A percentile compares a stretch with the other conserved stretches of the same genome.
These are phyloP conservation scores for Colletotrichum sansevieriae DNA, from an alignment of 2,329 filamentous ascomycete species.

Conservation along the genomic window DNA sequence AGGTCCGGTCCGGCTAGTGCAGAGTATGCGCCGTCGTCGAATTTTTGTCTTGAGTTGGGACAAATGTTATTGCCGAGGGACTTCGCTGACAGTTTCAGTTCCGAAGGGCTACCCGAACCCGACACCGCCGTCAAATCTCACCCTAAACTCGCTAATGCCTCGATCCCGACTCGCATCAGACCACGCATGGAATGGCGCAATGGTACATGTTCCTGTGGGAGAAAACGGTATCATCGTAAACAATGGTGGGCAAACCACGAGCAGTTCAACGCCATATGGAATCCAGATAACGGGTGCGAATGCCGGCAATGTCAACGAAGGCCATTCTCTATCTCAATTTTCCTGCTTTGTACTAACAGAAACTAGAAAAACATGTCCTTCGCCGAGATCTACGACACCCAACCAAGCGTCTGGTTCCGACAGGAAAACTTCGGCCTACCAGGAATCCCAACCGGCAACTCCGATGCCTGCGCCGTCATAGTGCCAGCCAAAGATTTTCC, in stretches of 20 bases:
- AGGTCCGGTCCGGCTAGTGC: too few relatives aligned
- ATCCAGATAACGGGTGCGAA: constrained; percentile 4
- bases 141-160: constrained; percentile 43
- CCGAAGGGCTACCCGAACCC: too few relatives aligned
- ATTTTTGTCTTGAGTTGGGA: too few relatives aligned
- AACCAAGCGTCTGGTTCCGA: constrained; percentile 44
- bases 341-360: neutral
- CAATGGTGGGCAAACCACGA: constrained; percentile 41
- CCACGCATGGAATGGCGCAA: constrained; percentile 44
- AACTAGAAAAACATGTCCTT: constrained; percentile 40
- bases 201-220: constrained; percentile 43
- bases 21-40: too few relatives aligned
- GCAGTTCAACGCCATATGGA: constrained; percentile 34
- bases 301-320: constrained; percentile 22
- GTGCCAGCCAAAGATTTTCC: constrained; percentile 42
- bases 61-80: too few relatives aligned
- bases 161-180: constrained; percentile 41
- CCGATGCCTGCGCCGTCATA: constrained; percentile 43
- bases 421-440: constrained; percentile 43
- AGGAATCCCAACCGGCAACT: constrained; percentile 40
- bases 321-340: neutral
- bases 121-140: too few relatives aligned
- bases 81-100: too few relatives aligned
- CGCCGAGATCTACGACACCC: constrained; percentile 44
- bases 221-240: constrained; percentile 40